Evolutionary conservation across 176 grass and related monocot species (phyloP), one percentile per base, ranked within the genome.

Genomic region (Cymbopogon citratus): DNA sequence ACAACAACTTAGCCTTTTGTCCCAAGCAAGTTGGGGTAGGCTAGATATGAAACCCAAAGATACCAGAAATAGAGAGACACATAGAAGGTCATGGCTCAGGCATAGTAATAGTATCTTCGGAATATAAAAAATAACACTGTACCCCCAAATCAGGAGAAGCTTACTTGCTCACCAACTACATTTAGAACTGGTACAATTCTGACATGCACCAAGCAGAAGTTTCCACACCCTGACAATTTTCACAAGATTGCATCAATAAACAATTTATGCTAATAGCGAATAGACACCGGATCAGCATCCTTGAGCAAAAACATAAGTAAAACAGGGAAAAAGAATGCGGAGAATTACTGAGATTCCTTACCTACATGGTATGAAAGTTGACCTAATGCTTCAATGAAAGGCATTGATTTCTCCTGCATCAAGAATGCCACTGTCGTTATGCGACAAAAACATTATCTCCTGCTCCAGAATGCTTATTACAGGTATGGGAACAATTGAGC

Each of bases 361-460:
- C 97, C 97, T 88, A 92, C 97, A 34, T 83, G 93, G 76, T 92
- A 96, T 5, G 93, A 99, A 89, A 99, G 93, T 77, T 99, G 97
- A 75, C 97, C 92, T 57, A 99, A 44, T 71, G 97, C 97, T 93
- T 99, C 97, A 80, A 96, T 96, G 71, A 96, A 99, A 74, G 93
- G 97, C 97, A 99, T 99, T 25, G 97, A 99, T 84, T 99, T 99
- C 97, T 60, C 97, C 97, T 99, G 92, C 87, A 92, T 77, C 73
- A 95, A 93, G 71, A 89, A 90, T 83, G 38, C 59, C 75, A 87
- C 57, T 92, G 49, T 82, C 27, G n/a, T 85, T 94, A 92, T 94
- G 79, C 7, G 43, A 57, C 44, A 43, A 87, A 33, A 33, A 91
- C 76, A 83, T 74, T 85, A 12, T 49, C 43, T 80, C 79, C 31